phyloP scores from a whole-genome alignment of 305 asterid genomes.

The Stenogyne calaminthoides region DNA sequence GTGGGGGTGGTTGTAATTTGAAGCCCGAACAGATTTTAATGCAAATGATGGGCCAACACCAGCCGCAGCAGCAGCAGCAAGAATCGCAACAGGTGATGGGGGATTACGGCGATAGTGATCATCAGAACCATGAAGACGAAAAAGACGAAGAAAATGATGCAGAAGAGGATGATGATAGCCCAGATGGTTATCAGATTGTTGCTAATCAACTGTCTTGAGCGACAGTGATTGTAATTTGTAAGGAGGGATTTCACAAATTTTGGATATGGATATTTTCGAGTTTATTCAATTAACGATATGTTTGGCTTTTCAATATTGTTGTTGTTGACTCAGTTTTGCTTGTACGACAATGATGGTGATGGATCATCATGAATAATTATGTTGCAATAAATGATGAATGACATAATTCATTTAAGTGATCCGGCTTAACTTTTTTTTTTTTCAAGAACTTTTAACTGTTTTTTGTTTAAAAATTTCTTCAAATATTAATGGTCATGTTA shows the following conservation, averaged over 20 bases:
- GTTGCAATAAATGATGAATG: conserved; percentile 18
- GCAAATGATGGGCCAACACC: conserved; percentile 58
- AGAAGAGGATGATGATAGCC: conserved; percentile 42
- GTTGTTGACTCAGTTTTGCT: conserved; percentile 24
- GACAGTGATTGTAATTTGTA: conserved; percentile 23
- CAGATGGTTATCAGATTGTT: conserved; percentile 50
- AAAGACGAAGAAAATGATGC: conserved; percentile 39
- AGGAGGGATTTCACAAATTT: background rate
- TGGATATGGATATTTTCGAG: background rate
- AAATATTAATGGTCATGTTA: no score
- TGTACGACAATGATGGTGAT: conserved; percentile 6
- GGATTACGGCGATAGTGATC: conserved; percentile 40
- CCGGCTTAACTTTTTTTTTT: no score
- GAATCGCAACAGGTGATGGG: conserved; percentile 33
- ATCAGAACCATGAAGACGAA: conserved; percentile 33
- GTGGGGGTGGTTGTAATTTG: conserved; percentile 46
- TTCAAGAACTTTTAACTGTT: no score
- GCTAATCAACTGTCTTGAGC: conserved; percentile 40
- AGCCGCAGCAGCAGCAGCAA: conserved; percentile 35
- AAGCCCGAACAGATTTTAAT: conserved; percentile 65
- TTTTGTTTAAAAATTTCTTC: no score
- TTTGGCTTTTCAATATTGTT: background rate
- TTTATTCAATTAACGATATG: background rate
- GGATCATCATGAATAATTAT: conserved; percentile 4
- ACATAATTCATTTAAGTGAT: background rate